Base-by-base conservation (phyloP, 2,329 filamentous ascomycete genomes). In the Aureobasidium sp. region DNA sequence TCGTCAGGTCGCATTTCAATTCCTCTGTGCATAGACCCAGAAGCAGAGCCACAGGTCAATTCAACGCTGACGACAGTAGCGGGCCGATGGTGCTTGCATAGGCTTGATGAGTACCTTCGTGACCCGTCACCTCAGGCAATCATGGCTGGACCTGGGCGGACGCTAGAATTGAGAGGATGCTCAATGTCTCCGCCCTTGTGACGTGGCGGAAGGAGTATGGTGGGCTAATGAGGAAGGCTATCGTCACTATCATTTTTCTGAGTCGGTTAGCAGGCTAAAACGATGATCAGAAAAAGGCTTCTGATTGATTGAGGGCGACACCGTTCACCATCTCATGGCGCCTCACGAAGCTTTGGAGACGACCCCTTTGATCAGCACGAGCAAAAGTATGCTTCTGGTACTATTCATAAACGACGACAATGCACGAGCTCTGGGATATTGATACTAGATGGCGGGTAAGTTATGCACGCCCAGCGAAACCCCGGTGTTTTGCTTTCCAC, bases 121-220 rank as follows among this genome's bases (percentile, higher is more conserved):
- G 34, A 49, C 41, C 17, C 25, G 40, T 67, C 69, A 66, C 42
- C 42, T 49, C 27, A 37, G 44, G 35, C 44, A 39, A 54, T 54
- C 51, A 48, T 21, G 37, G 32, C 44, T 44, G 65, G 60, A 65
- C 65, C 60, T 63, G 61, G n/a, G 64, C 62, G 59, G 61, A 70
- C 69, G 69, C 71, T 74, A 74, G 71, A 67, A 68, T 67, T 64
- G 68, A 68, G 70, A 70, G 71, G 66, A 66, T 67, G 66, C 69
- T 49, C 42, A 29, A 41, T 67, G 67, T 73, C 71, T 72, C 70
- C 72, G 71, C 74, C 70, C 72, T 69, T 72, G 72, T 74, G 72
- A 76, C 73, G 73, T 76, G 73, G 73, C 72, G 69, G 67, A 58
- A 66, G 63, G 64, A 70, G 57, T 64, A 54, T 64, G 62, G 63